phyloP scores from a whole-genome alignment of 805 yeast species.

The Lipomyces spencermartinsiae region DNA sequence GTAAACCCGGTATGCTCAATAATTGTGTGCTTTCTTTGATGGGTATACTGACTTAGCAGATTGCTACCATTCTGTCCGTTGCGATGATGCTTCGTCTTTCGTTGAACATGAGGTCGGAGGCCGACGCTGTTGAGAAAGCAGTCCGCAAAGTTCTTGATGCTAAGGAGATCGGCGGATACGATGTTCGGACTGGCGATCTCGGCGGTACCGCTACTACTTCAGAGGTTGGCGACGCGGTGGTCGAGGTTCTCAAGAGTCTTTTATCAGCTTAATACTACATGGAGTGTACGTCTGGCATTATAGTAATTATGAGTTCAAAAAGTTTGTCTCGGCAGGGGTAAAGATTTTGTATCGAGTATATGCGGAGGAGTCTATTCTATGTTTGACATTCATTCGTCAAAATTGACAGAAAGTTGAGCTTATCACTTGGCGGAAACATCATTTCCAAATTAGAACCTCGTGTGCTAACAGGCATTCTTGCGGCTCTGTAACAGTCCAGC shows the following conservation, averaged over 20 bases:
- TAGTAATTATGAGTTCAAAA: neutral
- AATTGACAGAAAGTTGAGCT: too few species aligned
- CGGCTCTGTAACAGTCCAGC: too few species aligned
- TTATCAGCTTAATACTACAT: neutral
- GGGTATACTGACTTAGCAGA: constrained; percentile 13
- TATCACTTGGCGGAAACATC: too few species aligned
- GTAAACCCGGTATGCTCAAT: constrained; percentile 70
- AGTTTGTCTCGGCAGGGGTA: neutral
- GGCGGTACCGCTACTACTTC: constrained; percentile 82
- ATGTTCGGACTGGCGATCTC: constrained; percentile 86
- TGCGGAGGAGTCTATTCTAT: too few species aligned
- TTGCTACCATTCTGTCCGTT: constrained; percentile 92
- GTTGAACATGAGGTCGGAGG: constrained; percentile 80
- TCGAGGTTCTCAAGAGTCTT: constrained; percentile 45
- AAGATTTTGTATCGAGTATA: neutral
- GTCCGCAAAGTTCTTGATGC: constrained; percentile 80
- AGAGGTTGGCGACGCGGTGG: constrained; percentile 96
- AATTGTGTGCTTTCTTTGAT: neutral
- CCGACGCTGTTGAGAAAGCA: constrained; percentile 86
- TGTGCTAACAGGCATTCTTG: too few species aligned
- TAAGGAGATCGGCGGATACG: constrained; percentile 52
- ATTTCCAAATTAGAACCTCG: too few species aligned
- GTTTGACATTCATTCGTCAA: too few species aligned
- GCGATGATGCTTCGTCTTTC: constrained; percentile 98
- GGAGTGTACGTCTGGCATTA: neutral